These are phyloP conservation scores for Styphnolobium japonicum DNA, from an alignment of 306 rosid genomes.

Conservation along the genomic window DNA sequence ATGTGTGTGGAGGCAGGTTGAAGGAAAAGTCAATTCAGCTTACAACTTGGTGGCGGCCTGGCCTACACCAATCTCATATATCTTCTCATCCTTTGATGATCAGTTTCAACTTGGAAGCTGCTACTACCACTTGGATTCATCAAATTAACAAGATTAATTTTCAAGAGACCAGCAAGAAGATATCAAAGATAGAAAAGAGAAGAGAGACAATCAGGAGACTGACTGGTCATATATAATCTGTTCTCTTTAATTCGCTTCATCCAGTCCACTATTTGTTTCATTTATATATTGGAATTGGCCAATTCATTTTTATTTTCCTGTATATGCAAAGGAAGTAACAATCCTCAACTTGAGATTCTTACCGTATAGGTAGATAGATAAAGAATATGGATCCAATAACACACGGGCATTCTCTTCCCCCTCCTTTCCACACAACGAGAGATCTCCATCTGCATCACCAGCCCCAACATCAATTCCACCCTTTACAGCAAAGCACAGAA, in stretches of 20 bases:
- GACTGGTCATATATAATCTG: not conserved
- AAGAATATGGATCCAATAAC: slow-evolving; percentile 48
- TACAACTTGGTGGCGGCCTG: not conserved
- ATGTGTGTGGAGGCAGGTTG: not conserved
- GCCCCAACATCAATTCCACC: slow-evolving; percentile 20
- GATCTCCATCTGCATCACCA: slow-evolving; percentile 74
- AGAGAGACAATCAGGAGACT: not conserved
- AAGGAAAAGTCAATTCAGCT: not conserved
- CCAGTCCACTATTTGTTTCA: not conserved
- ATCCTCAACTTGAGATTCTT: not conserved
- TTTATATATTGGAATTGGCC: not conserved
- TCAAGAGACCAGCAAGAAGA: not conserved
- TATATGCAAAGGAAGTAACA: slow-evolving; percentile 12
- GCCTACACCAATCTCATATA: not conserved
- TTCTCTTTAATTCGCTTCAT: not conserved
- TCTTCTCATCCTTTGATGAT: not conserved
- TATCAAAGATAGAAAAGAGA: too few species aligned
- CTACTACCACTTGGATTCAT: not conserved
- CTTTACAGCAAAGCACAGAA: slow-evolving; percentile 42
- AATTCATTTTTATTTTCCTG: not conserved
- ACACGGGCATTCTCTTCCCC: slow-evolving; percentile 74
- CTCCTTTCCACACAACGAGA: slow-evolving; percentile 68
- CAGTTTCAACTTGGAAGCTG: not conserved
- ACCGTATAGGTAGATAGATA: not conserved
- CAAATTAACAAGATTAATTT: slow-evolving; percentile 6